Percentiles rank a stretch among this genome's conserved stretches.
phyloP scores from a whole-genome alignment of 495 filamentous ascomycete genomes.

The Aspergillus cavernicola region DNA sequence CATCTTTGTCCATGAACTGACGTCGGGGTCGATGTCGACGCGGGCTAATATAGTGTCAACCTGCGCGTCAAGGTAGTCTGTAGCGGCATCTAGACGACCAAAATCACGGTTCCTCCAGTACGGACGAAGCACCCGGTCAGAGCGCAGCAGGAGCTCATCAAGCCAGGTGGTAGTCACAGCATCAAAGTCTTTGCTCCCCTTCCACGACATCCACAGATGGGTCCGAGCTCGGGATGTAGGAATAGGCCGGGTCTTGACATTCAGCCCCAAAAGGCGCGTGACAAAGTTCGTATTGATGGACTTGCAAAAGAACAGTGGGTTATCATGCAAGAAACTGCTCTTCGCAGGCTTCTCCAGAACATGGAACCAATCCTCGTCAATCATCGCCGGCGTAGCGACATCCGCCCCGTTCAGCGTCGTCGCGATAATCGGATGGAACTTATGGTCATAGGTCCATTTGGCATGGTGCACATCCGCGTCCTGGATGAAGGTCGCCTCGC shows the following conservation, averaged over 20 bases:
- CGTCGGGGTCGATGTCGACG: constrained; percentile 55
- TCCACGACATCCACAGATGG: constrained; percentile 62
- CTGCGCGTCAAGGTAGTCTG: constrained; percentile 48
- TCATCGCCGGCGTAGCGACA: constrained; percentile 52
- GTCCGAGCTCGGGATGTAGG: constrained; percentile 56
- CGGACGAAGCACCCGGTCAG: constrained; percentile 46
- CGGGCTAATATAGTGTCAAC: constrained; percentile 57
- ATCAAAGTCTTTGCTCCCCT: constrained; percentile 51
- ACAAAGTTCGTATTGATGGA: constrained; percentile 41
- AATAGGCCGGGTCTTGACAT: constrained; percentile 44
- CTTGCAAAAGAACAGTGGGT: constrained; percentile 51
- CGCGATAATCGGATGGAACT: constrained; percentile 54
- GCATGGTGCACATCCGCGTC: constrained; percentile 46
- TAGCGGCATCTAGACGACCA: constrained; percentile 48
- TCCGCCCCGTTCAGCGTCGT: constrained; percentile 52
- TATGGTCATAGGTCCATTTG: constrained; percentile 57
- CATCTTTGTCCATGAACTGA: constrained; percentile 53
- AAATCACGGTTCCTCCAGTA: constrained; percentile 57
- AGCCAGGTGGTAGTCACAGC: constrained; percentile 58
- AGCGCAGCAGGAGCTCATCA: constrained; percentile 56
- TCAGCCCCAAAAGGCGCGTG: constrained; percentile 41
- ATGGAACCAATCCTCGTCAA: constrained; percentile 51
- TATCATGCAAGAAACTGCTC: constrained; percentile 51
- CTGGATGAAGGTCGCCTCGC: constrained; percentile 53
- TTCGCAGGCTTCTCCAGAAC: constrained; percentile 52